phyloP scores from a whole-genome alignment of 495 filamentous ascomycete species.

The Penicillium subrubescens region DNA sequence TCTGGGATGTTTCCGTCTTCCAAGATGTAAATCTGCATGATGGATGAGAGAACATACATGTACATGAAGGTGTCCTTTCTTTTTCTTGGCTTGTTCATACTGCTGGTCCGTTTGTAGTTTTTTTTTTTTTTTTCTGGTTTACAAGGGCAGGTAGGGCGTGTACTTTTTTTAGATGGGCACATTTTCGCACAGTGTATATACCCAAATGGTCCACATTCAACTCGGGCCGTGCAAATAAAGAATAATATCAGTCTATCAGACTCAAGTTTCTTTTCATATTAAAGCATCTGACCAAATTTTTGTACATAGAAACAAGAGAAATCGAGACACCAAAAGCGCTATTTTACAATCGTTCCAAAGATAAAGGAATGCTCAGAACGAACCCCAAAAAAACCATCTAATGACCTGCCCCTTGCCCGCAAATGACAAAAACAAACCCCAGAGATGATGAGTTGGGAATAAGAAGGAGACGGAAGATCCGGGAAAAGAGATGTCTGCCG shows the following conservation, averaged over 20 bases:
- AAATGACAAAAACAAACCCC: conserved; percentile 21
- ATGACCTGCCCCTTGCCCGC: conserved; percentile 30
- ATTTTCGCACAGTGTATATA: conserved; percentile 25
- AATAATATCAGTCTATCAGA: conserved; percentile 18
- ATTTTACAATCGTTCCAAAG: conserved; percentile 46
- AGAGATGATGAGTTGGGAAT: conserved; percentile 22
- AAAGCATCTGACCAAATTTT: conserved; percentile 37
- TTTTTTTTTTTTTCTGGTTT: not conserved
- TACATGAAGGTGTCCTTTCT: not conserved
- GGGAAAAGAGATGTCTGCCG: not conserved
- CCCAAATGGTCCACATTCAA: conserved; percentile 19
- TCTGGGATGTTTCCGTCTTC: conserved; percentile 53
- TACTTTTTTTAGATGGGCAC: conserved; percentile 3
- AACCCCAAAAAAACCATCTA: conserved; percentile 30
- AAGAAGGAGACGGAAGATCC: not conserved
- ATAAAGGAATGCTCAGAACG: conserved; percentile 25
- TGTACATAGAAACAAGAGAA: conserved; percentile 39
- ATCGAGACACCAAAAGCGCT: conserved; percentile 33
- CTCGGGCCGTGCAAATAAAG: conserved; percentile 5
- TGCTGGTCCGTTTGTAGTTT: not conserved
- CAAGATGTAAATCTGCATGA: conserved; percentile 49
- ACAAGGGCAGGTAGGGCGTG: conserved; percentile 1
- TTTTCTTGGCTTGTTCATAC: too few relatives aligned
- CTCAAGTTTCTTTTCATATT: conserved; percentile 28
- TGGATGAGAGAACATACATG: not conserved